Percentiles rank a stretch among this genome's conserved stretches.
Conservation (phyloP, 768 basidiomycete genomes). For the Ephemerocybe angulata region DNA sequence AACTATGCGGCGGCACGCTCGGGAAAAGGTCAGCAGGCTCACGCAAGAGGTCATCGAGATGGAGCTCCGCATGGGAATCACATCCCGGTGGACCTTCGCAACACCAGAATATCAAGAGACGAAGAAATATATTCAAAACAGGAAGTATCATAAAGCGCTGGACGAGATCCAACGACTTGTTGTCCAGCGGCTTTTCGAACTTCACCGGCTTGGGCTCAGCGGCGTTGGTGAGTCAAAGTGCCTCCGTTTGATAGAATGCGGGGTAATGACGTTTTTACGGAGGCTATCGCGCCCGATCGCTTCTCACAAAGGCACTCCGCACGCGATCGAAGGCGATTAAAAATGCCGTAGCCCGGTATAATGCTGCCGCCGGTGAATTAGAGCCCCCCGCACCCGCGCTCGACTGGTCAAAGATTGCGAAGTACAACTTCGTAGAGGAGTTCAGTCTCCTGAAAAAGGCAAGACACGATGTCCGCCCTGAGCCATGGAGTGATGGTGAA, state of each 20-base stretch:
- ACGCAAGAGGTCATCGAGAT: conserved; percentile 2
- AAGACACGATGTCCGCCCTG: conserved; percentile 22
- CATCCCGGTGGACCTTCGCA: not conserved
- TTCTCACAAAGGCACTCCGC: conserved; percentile 32
- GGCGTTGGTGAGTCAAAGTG: conserved; percentile 25
- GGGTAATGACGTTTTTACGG: not conserved
- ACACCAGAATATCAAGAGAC: conserved; percentile 2
- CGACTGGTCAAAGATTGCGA: conserved; percentile 17
- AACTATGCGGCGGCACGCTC: conserved; percentile 1
- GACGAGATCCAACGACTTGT: conserved; percentile 31
- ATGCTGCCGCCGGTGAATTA: conserved; percentile 20
- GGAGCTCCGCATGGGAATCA: not conserved
- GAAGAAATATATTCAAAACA: conserved; percentile 4
- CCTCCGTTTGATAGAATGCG: not conserved
- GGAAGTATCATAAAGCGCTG: conserved; percentile 19
- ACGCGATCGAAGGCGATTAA: conserved; percentile 27
- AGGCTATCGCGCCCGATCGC: conserved; percentile 33
- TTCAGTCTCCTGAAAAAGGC: conserved; percentile 32
- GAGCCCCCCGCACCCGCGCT: conserved; percentile 16
- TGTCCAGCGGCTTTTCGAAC: conserved; percentile 33
- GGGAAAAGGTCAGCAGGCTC: not conserved
- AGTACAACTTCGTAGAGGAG: conserved; percentile 21
- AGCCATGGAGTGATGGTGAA: conserved; percentile 25
- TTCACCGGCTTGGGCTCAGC: conserved; percentile 34
- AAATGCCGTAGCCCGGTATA: conserved; percentile 29